These are phyloP conservation scores for Odontarrhena argentea DNA, from an alignment of 345 rosid species.

Conservation along the genomic window DNA sequence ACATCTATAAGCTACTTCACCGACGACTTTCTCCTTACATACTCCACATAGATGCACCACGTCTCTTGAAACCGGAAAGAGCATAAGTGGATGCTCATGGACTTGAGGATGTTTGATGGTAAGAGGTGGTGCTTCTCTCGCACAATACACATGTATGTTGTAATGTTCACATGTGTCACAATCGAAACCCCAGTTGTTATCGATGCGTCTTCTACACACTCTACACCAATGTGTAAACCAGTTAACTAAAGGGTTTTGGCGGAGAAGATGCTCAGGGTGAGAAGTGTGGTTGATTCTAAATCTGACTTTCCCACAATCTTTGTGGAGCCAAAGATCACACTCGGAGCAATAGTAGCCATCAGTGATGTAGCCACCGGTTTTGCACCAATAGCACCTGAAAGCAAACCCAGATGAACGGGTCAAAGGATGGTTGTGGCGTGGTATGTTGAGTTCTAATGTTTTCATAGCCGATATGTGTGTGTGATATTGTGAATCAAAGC, in stretches of 20 bases:
- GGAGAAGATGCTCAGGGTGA: slow-evolving; percentile 1
- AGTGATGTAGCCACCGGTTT: not conserved
- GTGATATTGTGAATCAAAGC: not conserved
- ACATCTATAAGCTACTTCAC: not conserved
- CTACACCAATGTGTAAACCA: not conserved
- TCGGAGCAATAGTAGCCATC: not conserved
- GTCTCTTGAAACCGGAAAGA: not conserved
- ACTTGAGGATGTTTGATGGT: not conserved
- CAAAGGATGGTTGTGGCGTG: not conserved
- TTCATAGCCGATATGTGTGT: not conserved
- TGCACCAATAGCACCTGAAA: slow-evolving; percentile 8
- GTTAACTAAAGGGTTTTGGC: not conserved
- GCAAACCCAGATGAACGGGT: not conserved
- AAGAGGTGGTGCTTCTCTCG: slow-evolving; percentile 11
- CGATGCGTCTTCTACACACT: not conserved
- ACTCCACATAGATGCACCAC: not conserved
- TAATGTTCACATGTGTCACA: not conserved
- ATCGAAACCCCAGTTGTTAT: not conserved
- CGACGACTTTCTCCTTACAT: not conserved
- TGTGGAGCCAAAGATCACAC: slow-evolving; percentile 12
- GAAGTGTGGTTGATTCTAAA: not conserved
- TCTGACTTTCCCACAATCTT: not conserved
- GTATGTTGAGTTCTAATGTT: not conserved
- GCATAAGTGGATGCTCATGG: slow-evolving; percentile 8
- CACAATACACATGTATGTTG: not conserved